Evolutionary conservation across 495 filamentous ascomycete genomes (phyloP).

Genomic region (Ascobolus immersus): DNA sequence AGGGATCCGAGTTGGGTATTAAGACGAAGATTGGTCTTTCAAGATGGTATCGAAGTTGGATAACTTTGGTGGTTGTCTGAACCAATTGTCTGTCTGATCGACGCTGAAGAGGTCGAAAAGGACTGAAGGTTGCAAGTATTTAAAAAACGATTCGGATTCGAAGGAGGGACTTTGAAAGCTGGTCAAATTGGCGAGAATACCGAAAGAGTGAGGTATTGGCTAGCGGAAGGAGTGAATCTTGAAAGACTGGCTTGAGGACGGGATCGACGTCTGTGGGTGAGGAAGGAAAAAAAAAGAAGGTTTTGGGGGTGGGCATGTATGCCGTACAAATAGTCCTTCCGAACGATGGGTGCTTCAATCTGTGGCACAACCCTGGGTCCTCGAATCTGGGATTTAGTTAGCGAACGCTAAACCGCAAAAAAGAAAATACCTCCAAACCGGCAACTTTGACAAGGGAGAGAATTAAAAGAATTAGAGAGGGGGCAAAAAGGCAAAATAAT

Average conservation of each 20-base stretch:
- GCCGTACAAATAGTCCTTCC: too few species aligned
- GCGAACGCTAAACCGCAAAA: too few species aligned
- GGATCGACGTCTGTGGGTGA: constrained; percentile 8
- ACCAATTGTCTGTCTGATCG: neutral
- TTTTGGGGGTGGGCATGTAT: constrained; percentile 3
- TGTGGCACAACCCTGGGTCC: too few species aligned
- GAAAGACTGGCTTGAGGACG: constrained; percentile 6
- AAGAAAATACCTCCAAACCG: too few species aligned
- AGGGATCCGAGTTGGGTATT: neutral
- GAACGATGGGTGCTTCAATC: too few species aligned
- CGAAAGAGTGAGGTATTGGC: constrained; percentile 18
- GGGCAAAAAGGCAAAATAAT: too few species aligned
- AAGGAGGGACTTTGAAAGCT: constrained; percentile 7
- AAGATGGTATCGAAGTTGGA: neutral
- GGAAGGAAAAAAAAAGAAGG: constrained; percentile 2
- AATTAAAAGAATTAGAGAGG: too few species aligned
- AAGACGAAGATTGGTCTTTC: neutral
- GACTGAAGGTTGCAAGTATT: too few species aligned
- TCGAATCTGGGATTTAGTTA: too few species aligned
- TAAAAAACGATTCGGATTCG: too few species aligned
- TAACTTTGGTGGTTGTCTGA: neutral
- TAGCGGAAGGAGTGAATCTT: constrained; percentile 7
- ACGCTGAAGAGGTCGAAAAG: neutral
- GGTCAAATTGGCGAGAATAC: constrained; percentile 13
- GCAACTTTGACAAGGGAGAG: too few species aligned